Conservation (phyloP, 2,329 filamentous ascomycete species). For the Dactylonectria macrodidyma region DNA sequence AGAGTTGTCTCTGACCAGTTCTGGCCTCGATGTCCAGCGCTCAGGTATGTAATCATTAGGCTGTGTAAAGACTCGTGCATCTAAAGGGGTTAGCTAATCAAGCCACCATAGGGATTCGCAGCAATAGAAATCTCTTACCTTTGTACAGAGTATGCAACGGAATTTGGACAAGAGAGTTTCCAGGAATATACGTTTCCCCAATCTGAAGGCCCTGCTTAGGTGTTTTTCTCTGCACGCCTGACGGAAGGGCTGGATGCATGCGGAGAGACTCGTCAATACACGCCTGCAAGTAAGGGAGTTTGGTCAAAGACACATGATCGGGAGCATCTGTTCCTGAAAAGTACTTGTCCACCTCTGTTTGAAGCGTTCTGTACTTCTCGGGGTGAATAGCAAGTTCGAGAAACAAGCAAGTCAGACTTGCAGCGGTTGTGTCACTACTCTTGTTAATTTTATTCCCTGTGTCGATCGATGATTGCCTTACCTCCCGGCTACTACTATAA, state of each 20-base stretch:
- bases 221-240: conserved; percentile 53
- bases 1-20: conserved; percentile 49
- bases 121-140: conserved; percentile 52
- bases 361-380: conserved; percentile 48
- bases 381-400: conserved; percentile 53
- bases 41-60: conserved; percentile 55
- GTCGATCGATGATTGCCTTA: conserved; percentile 17
- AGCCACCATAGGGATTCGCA: not conserved
- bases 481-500: conserved; percentile 53
- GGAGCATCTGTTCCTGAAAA: conserved; percentile 21
- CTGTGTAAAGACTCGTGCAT: conserved; percentile 47
- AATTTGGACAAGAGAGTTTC: conserved; percentile 35
- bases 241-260: conserved; percentile 54
- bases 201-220: conserved; percentile 53
- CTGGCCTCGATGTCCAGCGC: conserved; percentile 52
- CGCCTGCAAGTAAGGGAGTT: conserved; percentile 52
- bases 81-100: not conserved
- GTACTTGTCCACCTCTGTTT: conserved; percentile 52
- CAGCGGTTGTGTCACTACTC: conserved; percentile 53
- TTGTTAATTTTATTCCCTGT: not conserved
- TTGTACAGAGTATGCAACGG: conserved; percentile 43
- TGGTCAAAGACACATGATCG: conserved; percentile 39
- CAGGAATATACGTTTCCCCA: conserved; percentile 36
- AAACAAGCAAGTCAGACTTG: conserved; percentile 52
- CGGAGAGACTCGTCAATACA: conserved; percentile 58